A percentile compares a stretch with the other conserved stretches of the same genome.
These are phyloP conservation scores for Umbelopsis isabellina DNA, from an alignment of 192 early-diverging fungal genomes.

Conservation along the genomic window DNA sequence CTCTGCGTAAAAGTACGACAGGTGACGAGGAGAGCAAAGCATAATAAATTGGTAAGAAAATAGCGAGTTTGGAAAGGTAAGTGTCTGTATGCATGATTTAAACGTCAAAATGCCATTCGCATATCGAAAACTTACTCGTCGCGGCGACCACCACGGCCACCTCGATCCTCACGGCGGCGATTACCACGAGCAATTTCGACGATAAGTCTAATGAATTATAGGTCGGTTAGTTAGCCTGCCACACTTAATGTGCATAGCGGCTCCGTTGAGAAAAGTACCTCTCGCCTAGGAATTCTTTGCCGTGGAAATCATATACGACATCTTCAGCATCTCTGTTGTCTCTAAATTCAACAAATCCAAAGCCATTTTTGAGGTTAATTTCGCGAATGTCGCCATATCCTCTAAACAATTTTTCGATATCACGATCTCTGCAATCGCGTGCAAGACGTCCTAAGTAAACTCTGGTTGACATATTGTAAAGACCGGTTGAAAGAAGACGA, in stretches of 20 bases:
- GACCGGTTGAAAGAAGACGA: too few relatives aligned
- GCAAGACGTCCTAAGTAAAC: slow-evolving; percentile 85
- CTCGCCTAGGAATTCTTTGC: slow-evolving; percentile 81
- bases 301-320: slow-evolving; percentile 85
- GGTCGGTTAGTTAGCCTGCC: neutral
- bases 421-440: slow-evolving; percentile 81
- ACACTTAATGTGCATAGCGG: too few relatives aligned
- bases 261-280: slow-evolving; percentile 51
- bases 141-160: slow-evolving; percentile 50
- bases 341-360: slow-evolving; percentile 94
- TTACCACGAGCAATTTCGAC: slow-evolving; percentile 81
- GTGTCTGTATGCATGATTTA: neutral
- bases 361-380: slow-evolving; percentile 81
- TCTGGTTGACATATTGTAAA: slow-evolving; percentile 39
- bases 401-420: slow-evolving; percentile 81
- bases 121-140: slow-evolving; percentile 10
- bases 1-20: neutral
- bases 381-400: slow-evolving; percentile 83
- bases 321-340: slow-evolving; percentile 87
- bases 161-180: slow-evolving; percentile 56
- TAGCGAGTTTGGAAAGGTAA: neutral
- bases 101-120: neutral
- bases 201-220: slow-evolving; percentile 58
- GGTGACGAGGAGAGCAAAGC: too few relatives aligned
- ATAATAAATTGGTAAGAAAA: too few relatives aligned